A percentile compares a stretch with the other conserved stretches of the same genome.
These are phyloP conservation scores for Sarocladium strictum DNA, from an alignment of 2,329 filamentous ascomycete genomes.

Conservation along the genomic window DNA sequence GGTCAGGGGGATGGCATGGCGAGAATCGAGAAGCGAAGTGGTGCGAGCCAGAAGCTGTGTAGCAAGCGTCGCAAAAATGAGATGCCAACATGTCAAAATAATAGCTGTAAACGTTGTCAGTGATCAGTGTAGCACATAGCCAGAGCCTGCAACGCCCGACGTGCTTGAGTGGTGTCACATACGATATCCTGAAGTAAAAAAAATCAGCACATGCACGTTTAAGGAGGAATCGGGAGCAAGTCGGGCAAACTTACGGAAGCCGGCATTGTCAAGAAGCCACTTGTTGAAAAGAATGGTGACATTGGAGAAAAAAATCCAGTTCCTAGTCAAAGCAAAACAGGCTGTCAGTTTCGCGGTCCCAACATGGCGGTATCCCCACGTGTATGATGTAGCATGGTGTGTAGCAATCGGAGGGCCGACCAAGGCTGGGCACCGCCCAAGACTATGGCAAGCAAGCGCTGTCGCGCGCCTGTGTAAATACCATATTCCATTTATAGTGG, in stretches of 20 bases:
- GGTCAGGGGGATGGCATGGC: conserved; percentile 56
- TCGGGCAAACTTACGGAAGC: conserved; percentile 73
- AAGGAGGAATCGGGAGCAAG: too few species aligned
- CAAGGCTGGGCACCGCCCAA: not conserved
- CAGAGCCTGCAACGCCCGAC: too few species aligned
- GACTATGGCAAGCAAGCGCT: not conserved
- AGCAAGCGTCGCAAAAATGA: conserved; percentile 58
- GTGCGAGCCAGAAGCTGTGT: conserved; percentile 60
- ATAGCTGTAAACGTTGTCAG: conserved; percentile 31
- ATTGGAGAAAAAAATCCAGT: conserved; percentile 82
- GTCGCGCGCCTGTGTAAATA: not conserved
- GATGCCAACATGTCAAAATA: conserved; percentile 62
- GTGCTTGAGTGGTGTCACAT: too few species aligned
- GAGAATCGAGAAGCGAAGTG: conserved; percentile 55
- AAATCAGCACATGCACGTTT: not conserved
- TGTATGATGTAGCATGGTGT: not conserved
- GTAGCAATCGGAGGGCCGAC: not conserved
- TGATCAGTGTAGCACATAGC: too few species aligned
- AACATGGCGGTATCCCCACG: not conserved
- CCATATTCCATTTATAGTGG: too few species aligned
- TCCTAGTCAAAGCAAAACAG: conserved; percentile 4
- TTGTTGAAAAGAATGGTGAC: conserved; percentile 90
- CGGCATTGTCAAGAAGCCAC: conserved; percentile 69
- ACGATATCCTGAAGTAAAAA: not conserved
- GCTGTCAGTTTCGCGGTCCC: not conserved